A percentile compares a stretch with the other conserved stretches of the same genome.
Evolutionary conservation across 169 alveolate genomes (phyloP).

Genomic region (Eimeria maxima): DNA sequence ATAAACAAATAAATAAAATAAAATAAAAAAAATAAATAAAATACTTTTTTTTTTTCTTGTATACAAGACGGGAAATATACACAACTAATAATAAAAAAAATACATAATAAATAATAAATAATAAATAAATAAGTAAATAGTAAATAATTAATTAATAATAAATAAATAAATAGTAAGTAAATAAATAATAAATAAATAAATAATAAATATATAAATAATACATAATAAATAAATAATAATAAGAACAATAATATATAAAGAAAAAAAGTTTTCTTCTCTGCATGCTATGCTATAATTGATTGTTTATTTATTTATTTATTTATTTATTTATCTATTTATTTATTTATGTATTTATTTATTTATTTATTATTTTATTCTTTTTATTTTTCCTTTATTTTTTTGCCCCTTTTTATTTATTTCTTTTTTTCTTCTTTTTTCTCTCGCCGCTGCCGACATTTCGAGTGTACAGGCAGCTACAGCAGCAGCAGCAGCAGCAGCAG

Average conservation of each 20-base stretch:
- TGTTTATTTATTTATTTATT: background rate
- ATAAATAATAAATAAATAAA: background rate
- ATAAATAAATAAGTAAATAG: no score
- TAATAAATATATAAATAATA: background rate
- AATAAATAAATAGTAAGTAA: no score
- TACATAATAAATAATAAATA: no score
- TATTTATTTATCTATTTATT: background rate
- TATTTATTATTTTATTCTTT: background rate
- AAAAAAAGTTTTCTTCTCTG: background rate
- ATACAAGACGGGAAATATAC: no score
- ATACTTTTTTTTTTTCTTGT: no score
- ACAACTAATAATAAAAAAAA: background rate
- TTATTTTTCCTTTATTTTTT: background rate
- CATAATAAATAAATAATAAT: background rate
- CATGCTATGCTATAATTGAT: no score
- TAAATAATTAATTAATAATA: no score
- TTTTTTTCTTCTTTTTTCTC: background rate
- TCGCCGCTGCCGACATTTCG: background rate
- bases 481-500: no score
- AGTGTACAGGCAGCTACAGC: background rate
- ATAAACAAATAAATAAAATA: background rate
- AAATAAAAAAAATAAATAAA: background rate
- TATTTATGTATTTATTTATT: background rate
- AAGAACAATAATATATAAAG: no score
- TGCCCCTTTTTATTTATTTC: background rate